Conservation (phyloP, 2,329 filamentous ascomycete species). For the Claviceps africana region DNA sequence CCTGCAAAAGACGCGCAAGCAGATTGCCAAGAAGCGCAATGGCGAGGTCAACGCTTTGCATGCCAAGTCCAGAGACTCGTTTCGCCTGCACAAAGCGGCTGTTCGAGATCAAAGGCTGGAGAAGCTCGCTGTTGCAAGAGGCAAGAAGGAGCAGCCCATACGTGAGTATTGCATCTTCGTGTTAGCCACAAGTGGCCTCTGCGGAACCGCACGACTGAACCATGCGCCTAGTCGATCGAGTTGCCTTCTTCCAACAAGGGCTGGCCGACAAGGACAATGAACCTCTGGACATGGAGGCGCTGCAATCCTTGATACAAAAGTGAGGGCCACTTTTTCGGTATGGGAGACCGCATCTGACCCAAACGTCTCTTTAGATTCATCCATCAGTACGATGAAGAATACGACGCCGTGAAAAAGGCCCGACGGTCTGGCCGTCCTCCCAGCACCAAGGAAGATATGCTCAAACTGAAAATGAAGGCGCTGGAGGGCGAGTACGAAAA, state of each 20-base stretch:
- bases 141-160: conserved; percentile 61
- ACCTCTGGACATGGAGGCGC: conserved; percentile 38
- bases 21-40: conserved; percentile 76
- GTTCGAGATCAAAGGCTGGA: conserved; percentile 72
- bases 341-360: conserved; percentile 13
- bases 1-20: conserved; percentile 73
- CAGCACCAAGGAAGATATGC: conserved; percentile 59
- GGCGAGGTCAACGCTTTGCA: conserved; percentile 63
- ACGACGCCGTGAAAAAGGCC: conserved; percentile 48
- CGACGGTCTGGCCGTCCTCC: conserved; percentile 69
- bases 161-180: conserved; percentile 31
- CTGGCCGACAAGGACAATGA: conserved; percentile 34
- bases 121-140: conserved; percentile 53
- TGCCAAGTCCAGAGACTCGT: conserved; percentile 76
- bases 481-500: conserved; percentile 70
- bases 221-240: conserved; percentile 20
- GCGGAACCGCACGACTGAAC: conserved; percentile 7
- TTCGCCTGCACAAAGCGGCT: conserved; percentile 64
- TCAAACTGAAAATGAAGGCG: conserved; percentile 54
- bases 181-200: background rate
- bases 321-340: conserved; percentile 22
- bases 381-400: conserved; percentile 57
- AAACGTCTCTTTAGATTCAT: conserved; percentile 35
- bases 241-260: conserved; percentile 54
- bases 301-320: conserved; percentile 49